phyloP scores from a whole-genome alignment of 768 basidiomycete species.

The Termitomyces sp. region DNA sequence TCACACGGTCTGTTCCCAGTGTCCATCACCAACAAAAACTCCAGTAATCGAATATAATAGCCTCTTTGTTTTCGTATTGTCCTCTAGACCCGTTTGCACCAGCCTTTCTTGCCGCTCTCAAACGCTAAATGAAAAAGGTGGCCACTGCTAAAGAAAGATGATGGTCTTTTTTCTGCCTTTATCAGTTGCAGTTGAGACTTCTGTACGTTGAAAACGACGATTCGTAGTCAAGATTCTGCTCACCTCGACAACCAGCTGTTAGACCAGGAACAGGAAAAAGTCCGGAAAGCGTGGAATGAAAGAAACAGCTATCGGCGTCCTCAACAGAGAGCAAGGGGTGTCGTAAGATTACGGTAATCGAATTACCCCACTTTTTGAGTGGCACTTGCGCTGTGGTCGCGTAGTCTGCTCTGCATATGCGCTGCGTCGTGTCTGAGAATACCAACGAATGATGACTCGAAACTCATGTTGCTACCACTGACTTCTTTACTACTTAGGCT shows the following conservation, averaged over 20 bases:
- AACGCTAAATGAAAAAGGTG: neutral
- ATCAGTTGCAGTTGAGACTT: neutral
- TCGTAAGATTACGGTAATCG: neutral
- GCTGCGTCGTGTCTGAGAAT: neutral
- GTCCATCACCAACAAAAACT: neutral
- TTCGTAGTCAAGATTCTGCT: neutral
- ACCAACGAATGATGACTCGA: neutral
- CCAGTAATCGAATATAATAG: neutral
- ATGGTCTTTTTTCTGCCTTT: neutral
- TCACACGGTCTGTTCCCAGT: slow-evolving; percentile 8
- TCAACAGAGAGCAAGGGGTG: neutral
- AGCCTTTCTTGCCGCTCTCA: neutral
- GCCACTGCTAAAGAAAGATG: neutral
- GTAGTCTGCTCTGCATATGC: neutral
- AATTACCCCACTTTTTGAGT: neutral
- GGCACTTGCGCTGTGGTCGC: neutral
- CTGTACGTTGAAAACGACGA: neutral
- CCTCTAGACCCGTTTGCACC: neutral
- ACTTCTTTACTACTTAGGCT: neutral
- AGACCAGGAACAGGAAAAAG: neutral
- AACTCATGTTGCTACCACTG: neutral
- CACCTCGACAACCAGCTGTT: neutral
- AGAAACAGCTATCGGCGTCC: no score
- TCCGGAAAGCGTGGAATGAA: neutral
- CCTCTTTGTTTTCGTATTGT: neutral